These are phyloP conservation scores for Dioscorea cayenensis DNA, from an alignment of 116 monocot genomes.

Conservation along the genomic window DNA sequence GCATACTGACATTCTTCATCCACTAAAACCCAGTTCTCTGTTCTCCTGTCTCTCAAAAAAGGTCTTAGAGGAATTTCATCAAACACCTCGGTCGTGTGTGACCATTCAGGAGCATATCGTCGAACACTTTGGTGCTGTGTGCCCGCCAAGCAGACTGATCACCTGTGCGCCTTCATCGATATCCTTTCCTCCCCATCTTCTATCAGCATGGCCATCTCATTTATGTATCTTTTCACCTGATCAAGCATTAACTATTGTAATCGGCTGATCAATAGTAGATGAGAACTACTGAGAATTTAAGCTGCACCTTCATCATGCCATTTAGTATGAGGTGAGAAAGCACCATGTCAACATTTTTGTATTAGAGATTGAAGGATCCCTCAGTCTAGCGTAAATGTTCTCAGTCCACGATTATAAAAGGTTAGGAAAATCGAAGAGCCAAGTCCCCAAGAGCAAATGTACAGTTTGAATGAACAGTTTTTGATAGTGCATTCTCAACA, in stretches of 20 bases:
- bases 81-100: too few species aligned
- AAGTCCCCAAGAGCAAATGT: conserved; percentile 93
- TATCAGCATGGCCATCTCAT: conserved; percentile 87
- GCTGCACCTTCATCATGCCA: conserved; percentile 99
- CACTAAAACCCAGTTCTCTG: too few species aligned
- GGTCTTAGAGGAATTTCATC: too few species aligned
- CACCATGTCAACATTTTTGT: conserved; percentile 95
- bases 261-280: too few species aligned
- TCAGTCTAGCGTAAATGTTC: conserved; percentile 81
- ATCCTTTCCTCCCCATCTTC: conserved; percentile 95
- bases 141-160: too few species aligned
- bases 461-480: conserved; percentile 95
- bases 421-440: conserved; percentile 93
- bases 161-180: too few species aligned
- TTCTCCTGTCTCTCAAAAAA: too few species aligned
- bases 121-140: too few species aligned
- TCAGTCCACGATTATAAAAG: conserved; percentile 97
- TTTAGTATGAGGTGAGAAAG: too few species aligned
- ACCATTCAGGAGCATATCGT: too few species aligned
- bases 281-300: neutral
- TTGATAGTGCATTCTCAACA: conserved; percentile 71
- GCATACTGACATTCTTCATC: too few species aligned
- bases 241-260: conserved; percentile 8
- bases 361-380: conserved; percentile 72
- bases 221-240: conserved; percentile 97